phyloP scores from a whole-genome alignment of 495 filamentous ascomycete genomes.

The Ramalina intermedia region DNA sequence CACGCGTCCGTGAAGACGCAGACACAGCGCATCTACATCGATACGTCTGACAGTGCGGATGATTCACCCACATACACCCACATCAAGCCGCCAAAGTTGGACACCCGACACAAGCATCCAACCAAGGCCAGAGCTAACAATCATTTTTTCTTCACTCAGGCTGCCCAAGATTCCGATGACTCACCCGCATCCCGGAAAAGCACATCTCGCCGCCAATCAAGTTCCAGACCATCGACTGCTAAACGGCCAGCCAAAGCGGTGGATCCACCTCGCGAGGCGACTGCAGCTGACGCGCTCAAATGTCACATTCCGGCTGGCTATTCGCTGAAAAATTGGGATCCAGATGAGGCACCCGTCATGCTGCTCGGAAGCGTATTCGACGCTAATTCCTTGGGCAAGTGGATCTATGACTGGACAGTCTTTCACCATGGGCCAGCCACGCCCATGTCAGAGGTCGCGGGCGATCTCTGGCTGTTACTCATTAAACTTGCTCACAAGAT shows the following conservation, averaged over 20 bases:
- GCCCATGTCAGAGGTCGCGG: slow-evolving; percentile 82
- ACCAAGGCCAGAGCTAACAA: slow-evolving; percentile 35
- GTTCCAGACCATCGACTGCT: slow-evolving; percentile 30
- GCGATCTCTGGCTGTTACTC: slow-evolving; percentile 86
- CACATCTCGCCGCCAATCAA: slow-evolving; percentile 35
- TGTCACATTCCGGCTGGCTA: slow-evolving; percentile 82
- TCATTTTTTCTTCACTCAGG: slow-evolving; percentile 38
- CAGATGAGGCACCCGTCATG: slow-evolving; percentile 81
- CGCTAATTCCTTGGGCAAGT: slow-evolving; percentile 92
- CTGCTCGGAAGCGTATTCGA: slow-evolving; percentile 93
- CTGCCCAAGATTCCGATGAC: slow-evolving; percentile 22
- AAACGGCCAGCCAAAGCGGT: slow-evolving; percentile 19
- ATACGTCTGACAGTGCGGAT: slow-evolving; percentile 41
- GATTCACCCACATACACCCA: slow-evolving; percentile 27
- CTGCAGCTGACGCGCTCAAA: slow-evolving; percentile 66
- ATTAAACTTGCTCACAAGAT: slow-evolving; percentile 95
- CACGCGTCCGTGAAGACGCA: slow-evolving; percentile 28
- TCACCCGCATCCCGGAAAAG: slow-evolving; percentile 19
- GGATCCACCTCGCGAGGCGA: slow-evolving; percentile 50
- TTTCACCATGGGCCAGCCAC: slow-evolving; percentile 76
- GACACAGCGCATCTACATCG: slow-evolving; percentile 37
- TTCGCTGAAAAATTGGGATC: slow-evolving; percentile 98
- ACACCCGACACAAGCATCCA: slow-evolving; percentile 29
- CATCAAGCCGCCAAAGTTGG: slow-evolving; percentile 21
- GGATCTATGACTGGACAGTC: slow-evolving; percentile 99